Conservation (phyloP, 2,329 filamentous ascomycete species). For the Hymenoscyphus salicellus region DNA sequence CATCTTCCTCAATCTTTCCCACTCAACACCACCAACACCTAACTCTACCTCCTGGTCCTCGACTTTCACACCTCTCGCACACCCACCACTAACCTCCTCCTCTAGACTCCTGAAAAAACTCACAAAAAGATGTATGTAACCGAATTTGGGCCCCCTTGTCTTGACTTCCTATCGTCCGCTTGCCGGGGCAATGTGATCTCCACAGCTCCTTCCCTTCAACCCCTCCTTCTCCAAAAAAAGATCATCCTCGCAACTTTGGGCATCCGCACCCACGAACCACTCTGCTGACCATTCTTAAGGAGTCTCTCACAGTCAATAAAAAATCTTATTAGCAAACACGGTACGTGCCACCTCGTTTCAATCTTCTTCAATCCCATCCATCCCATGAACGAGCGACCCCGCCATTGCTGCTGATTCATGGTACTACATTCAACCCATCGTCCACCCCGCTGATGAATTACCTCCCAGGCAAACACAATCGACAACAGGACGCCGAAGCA, state of each 20-base stretch:
- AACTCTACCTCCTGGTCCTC: background rate
- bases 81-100: background rate
- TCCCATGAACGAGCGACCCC: conserved; percentile 5
- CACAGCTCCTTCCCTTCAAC: background rate
- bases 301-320: conserved; percentile 86
- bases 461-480: conserved; percentile 72
- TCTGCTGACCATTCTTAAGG: background rate
- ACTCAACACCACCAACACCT: background rate
- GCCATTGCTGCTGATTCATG: conserved; percentile 1
- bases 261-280: background rate
- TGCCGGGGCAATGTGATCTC: background rate
- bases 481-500: conserved; percentile 38
- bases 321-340: conserved; percentile 89
- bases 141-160: background rate
- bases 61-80: background rate
- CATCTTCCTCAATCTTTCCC: background rate
- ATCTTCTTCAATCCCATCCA: background rate
- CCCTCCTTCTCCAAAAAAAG: background rate
- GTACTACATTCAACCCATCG: conserved; percentile 1
- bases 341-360: conserved; percentile 40
- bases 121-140: background rate
- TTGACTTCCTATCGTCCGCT: background rate
- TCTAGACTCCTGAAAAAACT: background rate
- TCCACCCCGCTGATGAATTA: conserved; percentile 21
- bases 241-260: background rate